Percentiles rank a stretch among this genome's conserved stretches.
Evolutionary conservation across 495 filamentous ascomycete species (phyloP).

Genomic region (Aspergillus sparsus): DNA sequence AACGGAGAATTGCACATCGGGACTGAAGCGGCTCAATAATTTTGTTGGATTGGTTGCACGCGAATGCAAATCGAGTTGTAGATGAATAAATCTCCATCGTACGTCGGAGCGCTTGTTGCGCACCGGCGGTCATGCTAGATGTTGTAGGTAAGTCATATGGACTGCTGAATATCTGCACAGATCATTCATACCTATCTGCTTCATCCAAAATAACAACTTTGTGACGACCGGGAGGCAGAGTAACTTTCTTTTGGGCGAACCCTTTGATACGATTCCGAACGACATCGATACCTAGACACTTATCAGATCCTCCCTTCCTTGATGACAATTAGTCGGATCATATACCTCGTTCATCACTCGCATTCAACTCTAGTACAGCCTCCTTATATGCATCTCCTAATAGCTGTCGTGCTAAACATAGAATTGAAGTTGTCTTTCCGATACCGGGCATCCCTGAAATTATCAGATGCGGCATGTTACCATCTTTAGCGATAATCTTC

Average conservation of each 20-base stretch:
- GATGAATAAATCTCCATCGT: constrained; percentile 99
- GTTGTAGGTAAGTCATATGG: background rate
- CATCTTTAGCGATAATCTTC: constrained; percentile 98
- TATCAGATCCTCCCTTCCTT: constrained; percentile 12
- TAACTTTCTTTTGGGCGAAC: constrained; percentile 99
- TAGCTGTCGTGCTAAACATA: constrained; percentile 90
- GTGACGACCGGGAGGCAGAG: constrained; percentile 83
- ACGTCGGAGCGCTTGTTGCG: constrained; percentile 90
- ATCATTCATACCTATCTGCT: constrained; percentile 68
- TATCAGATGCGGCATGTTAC: constrained; percentile 99
- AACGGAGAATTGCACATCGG: constrained; percentile 93
- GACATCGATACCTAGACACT: constrained; percentile 80
- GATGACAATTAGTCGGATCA: background rate
- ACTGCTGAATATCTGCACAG: background rate
- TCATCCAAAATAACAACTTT: constrained; percentile 98
- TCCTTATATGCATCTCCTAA: constrained; percentile 96
- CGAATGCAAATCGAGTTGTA: constrained; percentile 96
- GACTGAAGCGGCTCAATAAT: constrained; percentile 99
- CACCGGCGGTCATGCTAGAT: constrained; percentile 81
- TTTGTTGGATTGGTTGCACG: constrained; percentile 98
- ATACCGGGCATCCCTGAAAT: constrained; percentile 99
- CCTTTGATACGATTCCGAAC: constrained; percentile 98
- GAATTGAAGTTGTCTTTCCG: constrained; percentile 95
- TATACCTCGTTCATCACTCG: constrained; percentile 86
- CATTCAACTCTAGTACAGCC: constrained; percentile 94